Evolutionary conservation across 164 flowering plant genomes (phyloP).

Genomic region (Sextonia rubra): DNA sequence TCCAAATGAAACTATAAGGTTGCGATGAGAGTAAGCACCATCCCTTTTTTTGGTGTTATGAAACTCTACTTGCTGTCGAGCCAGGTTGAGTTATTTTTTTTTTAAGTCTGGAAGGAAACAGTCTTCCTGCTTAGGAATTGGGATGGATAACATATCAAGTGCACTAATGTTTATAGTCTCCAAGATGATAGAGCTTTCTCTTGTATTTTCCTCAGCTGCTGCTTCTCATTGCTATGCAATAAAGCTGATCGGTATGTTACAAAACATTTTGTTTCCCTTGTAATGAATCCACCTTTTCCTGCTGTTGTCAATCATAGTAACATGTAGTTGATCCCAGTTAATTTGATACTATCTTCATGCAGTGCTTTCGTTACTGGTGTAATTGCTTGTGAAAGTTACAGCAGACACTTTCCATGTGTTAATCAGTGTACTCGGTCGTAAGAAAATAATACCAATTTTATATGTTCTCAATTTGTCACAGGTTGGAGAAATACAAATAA

Average conservation of each 20-base stretch:
- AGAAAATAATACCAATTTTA: not conserved
- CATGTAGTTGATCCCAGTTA: not conserved
- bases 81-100: not conserved
- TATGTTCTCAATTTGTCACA: not conserved
- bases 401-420: not conserved
- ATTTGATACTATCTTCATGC: not conserved
- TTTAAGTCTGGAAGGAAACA: not conserved
- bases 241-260: not conserved
- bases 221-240: conserved; percentile 2
- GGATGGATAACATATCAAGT: not conserved
- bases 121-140: not conserved
- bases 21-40: conserved; percentile 25
- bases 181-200: not conserved
- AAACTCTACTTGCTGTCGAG: not conserved
- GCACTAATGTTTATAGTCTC: not conserved
- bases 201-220: not conserved
- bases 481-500: too few relatives aligned
- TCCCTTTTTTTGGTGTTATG: not conserved
- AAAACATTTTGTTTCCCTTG: not conserved
- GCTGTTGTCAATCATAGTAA: not conserved
- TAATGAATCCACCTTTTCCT: not conserved
- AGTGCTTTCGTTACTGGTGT: not conserved
- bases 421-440: not conserved
- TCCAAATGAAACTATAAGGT: conserved; percentile 51
- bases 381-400: not conserved